Evolutionary conservation across 2,329 filamentous ascomycete species (phyloP).

Genomic region (Verticillium longisporum): DNA sequence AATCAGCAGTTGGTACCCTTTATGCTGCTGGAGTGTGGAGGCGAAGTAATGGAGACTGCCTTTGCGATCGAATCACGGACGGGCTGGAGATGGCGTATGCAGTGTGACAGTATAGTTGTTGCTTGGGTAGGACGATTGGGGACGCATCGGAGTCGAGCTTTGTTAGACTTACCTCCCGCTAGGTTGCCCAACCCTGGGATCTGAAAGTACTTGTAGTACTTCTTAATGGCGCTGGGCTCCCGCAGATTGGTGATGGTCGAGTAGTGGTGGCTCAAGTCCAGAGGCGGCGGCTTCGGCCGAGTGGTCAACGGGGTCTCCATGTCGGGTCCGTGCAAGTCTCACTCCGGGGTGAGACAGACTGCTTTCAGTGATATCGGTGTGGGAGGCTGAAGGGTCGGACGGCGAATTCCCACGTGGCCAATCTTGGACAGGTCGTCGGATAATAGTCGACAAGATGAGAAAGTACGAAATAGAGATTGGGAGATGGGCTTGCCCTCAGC

Average conservation of each 20-base stretch:
- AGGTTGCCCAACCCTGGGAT: slow-evolving; percentile 57
- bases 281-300: slow-evolving; percentile 33
- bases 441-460: neutral
- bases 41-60: neutral
- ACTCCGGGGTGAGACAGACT: neutral
- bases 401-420: neutral
- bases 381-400: neutral
- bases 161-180: slow-evolving; percentile 45
- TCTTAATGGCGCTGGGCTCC: slow-evolving; percentile 62
- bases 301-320: neutral
- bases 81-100: neutral
- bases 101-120: neutral
- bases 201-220: slow-evolving; percentile 78
- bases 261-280: slow-evolving; percentile 74
- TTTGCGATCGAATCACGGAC: neutral
- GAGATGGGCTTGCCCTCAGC: neutral
- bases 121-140: neutral
- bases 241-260: slow-evolving; percentile 63
- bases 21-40: neutral
- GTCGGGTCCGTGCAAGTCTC: neutral
- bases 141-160: neutral
- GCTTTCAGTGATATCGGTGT: neutral
- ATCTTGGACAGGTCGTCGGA: neutral
- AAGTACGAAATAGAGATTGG: neutral
- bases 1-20: neutral